Evolutionary conservation across 768 basidiomycete species (phyloP).

Genomic region (Russula earlei): DNA sequence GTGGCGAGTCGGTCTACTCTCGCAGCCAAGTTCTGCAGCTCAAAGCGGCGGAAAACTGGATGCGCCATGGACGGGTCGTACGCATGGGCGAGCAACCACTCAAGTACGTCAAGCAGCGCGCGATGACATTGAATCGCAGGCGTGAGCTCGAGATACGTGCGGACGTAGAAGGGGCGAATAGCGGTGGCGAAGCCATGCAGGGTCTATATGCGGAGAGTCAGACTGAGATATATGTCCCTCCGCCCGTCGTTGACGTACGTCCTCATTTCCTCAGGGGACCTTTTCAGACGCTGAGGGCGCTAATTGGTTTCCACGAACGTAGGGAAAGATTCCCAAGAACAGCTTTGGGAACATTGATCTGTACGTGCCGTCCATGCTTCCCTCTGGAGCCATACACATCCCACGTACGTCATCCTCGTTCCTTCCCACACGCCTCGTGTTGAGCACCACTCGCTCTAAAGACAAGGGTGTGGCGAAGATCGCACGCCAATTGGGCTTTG

Average conservation of each 20-base stretch:
- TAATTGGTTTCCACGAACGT: constrained; percentile 1
- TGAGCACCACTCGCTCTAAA: constrained; percentile 7
- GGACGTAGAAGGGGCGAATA: constrained; percentile 31
- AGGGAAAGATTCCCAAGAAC: constrained; percentile 94
- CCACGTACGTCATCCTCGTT: constrained; percentile 54
- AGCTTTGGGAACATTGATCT: constrained; percentile 95
- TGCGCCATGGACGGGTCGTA: constrained; percentile 74
- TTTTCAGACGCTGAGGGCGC: not conserved
- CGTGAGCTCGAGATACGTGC: constrained; percentile 58
- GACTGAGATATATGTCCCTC: constrained; percentile 72
- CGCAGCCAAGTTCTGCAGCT: constrained; percentile 75
- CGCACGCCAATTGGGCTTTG: constrained; percentile 76
- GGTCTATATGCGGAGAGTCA: constrained; percentile 80
- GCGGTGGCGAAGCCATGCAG: constrained; percentile 43
- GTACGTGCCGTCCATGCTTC: constrained; percentile 92
- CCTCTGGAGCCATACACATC: constrained; percentile 74
- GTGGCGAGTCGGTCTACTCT: constrained; percentile 86
- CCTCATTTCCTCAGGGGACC: not conserved
- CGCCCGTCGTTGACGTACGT: constrained; percentile 63
- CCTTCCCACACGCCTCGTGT: not conserved
- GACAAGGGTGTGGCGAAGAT: constrained; percentile 79
- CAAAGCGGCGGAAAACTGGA: constrained; percentile 92
- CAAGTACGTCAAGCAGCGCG: constrained; percentile 82
- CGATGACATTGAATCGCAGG: constrained; percentile 68
- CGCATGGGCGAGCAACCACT: constrained; percentile 71